phyloP scores from a whole-genome alignment of 495 filamentous ascomycete species.

The Podospora tetraspora region DNA sequence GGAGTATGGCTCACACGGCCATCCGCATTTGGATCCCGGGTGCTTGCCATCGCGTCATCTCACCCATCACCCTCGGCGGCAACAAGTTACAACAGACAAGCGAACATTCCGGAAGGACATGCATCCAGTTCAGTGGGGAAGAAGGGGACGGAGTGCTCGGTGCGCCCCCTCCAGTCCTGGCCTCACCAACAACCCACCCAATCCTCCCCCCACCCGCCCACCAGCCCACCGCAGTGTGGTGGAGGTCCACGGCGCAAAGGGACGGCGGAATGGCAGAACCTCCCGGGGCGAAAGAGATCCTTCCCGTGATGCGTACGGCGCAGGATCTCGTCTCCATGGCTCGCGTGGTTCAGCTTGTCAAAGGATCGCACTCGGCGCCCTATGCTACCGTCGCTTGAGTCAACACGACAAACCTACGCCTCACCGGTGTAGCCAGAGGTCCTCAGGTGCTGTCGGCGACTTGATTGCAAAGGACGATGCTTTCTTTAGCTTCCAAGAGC shows the following conservation, averaged over 20 bases:
- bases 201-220: background rate
- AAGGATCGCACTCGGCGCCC: background rate
- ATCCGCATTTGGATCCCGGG: slow-evolving; percentile 7
- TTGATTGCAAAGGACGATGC: background rate
- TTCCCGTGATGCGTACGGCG: background rate
- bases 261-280: background rate
- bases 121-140: background rate
- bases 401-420: background rate
- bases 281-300: background rate
- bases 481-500: background rate
- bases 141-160: background rate
- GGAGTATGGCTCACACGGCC: background rate
- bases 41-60: slow-evolving; percentile 6
- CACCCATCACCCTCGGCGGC: background rate
- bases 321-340: background rate
- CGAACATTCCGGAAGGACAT: background rate
- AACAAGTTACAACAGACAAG: background rate
- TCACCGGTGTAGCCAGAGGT: background rate
- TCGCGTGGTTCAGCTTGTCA: background rate
- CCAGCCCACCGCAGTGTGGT: background rate
- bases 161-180: background rate
- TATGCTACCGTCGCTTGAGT: background rate
- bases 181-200: no score
- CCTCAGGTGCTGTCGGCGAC: background rate
- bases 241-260: background rate